Conservation (phyloP, 345 rosid genomes). For the Anastatica hierochuntica region DNA sequence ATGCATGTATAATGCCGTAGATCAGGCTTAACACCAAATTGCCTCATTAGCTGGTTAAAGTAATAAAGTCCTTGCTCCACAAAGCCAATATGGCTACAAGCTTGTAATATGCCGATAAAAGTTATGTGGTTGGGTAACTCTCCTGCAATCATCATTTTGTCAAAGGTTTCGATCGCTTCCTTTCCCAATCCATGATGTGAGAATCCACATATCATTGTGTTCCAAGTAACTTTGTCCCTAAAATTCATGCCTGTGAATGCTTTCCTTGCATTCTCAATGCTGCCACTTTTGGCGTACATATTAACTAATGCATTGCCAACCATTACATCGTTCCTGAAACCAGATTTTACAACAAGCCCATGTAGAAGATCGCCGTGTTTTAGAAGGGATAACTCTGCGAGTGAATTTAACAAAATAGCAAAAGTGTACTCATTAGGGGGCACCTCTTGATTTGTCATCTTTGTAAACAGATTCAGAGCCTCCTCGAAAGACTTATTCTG, state of each 20-base stretch:
- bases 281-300: conserved; percentile 65
- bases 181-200: conserved; percentile 72
- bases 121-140: conserved; percentile 59
- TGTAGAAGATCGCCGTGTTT: conserved; percentile 50
- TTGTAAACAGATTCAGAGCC: conserved; percentile 41
- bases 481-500: conserved; percentile 67
- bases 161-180: conserved; percentile 47
- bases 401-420: conserved; percentile 46
- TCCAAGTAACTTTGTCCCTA: conserved; percentile 53
- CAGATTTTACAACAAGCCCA: conserved; percentile 39
- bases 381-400: conserved; percentile 48
- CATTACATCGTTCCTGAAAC: conserved; percentile 41
- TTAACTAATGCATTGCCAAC: conserved; percentile 61
- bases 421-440: conserved; percentile 67
- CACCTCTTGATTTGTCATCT: no score
- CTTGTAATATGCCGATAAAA: conserved; percentile 68
- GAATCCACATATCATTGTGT: conserved; percentile 63
- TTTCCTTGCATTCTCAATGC: conserved; percentile 40
- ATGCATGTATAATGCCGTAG: conserved; percentile 77
- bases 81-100: conserved; percentile 61
- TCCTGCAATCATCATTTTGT: conserved; percentile 41
- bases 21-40: conserved; percentile 42
- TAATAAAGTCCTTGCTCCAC: conserved; percentile 50
- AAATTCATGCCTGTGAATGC: conserved; percentile 33
- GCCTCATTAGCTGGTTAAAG: conserved; percentile 50